A percentile compares a stretch with the other conserved stretches of the same genome.
Evolutionary conservation across 2,329 filamentous ascomycete species (phyloP).

Genomic region (Fusarium udum): DNA sequence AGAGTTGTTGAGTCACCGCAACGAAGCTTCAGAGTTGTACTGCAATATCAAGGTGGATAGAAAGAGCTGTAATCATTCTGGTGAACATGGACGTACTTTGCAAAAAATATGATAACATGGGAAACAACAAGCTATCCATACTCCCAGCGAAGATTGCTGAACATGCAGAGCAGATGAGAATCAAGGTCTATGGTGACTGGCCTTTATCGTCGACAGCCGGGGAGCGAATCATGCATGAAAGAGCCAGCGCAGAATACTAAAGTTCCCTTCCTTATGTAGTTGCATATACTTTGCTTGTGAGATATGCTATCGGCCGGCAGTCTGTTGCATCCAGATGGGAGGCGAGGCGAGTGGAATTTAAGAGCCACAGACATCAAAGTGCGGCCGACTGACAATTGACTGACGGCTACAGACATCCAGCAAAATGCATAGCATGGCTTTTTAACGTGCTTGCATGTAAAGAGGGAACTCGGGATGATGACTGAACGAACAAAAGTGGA

Average conservation of each 20-base stretch:
- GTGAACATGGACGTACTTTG: background rate
- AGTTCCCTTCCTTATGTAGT: background rate
- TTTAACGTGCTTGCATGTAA: background rate
- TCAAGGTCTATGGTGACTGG: background rate
- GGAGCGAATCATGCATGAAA: background rate
- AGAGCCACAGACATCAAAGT: background rate
- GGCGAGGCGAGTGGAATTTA: background rate
- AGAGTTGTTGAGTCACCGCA: background rate
- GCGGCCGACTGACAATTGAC: background rate
- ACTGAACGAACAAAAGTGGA: background rate
- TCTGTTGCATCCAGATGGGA: background rate
- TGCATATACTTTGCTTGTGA: background rate
- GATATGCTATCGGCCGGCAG: fast-evolving
- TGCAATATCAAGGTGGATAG: background rate
- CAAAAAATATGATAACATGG: too few species aligned
- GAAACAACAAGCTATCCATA: too few species aligned
- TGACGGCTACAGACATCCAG: fast-evolving
- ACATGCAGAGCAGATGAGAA: background rate
- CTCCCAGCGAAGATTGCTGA: too few species aligned
- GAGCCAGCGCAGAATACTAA: background rate
- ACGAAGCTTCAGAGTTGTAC: background rate
- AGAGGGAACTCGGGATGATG: background rate
- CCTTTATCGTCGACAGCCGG: background rate
- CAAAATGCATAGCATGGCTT: background rate
- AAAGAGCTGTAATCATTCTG: background rate